These are phyloP conservation scores for Achaetomium macrosporum DNA, from an alignment of 2,329 filamentous ascomycete species.

Conservation along the genomic window DNA sequence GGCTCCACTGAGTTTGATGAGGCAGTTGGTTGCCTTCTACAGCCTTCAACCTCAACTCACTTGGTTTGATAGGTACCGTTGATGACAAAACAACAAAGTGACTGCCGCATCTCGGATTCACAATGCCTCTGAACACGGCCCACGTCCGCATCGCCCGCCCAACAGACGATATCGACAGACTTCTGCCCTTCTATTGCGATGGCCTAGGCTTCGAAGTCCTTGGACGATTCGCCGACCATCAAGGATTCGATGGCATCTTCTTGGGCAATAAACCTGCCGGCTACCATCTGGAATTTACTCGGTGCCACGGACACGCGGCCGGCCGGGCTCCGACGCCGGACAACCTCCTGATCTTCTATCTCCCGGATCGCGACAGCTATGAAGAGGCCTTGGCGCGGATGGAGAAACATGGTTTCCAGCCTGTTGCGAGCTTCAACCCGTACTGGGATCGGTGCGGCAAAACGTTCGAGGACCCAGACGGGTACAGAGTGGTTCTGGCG, in stretches of 20 bases:
- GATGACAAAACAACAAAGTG: too few relatives aligned
- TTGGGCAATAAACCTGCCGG: constrained; percentile 33
- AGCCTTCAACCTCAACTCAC: too few relatives aligned
- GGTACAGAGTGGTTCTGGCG: constrained; percentile 39
- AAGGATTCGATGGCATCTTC: constrained; percentile 38
- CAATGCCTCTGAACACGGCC: constrained; percentile 20
- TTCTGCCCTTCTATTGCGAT: constrained; percentile 38
- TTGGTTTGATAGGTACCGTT: too few relatives aligned
- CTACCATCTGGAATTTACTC: constrained; percentile 42
- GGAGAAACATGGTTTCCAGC: constrained; percentile 30
- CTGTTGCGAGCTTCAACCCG: constrained; percentile 37
- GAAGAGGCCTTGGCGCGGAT: constrained; percentile 30
- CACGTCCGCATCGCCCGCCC: constrained; percentile 39
- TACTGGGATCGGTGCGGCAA: constrained; percentile 41
- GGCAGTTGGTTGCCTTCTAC: too few relatives aligned
- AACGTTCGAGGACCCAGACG: constrained; percentile 42
- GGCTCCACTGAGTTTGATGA: too few relatives aligned
- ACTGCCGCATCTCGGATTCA: neutral
- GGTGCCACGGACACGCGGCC: constrained; percentile 30
- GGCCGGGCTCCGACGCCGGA: constrained; percentile 37
- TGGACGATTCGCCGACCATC: constrained; percentile 32
- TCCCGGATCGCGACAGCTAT: constrained; percentile 30
- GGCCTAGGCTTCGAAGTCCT: constrained; percentile 36
- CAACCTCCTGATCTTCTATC: constrained; percentile 40
- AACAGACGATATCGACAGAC: constrained; percentile 32